Percentiles rank a stretch among this genome's conserved stretches.
Evolutionary conservation across 768 basidiomycete genomes (phyloP).

Genomic region (Omphalotus guepiniiformis): DNA sequence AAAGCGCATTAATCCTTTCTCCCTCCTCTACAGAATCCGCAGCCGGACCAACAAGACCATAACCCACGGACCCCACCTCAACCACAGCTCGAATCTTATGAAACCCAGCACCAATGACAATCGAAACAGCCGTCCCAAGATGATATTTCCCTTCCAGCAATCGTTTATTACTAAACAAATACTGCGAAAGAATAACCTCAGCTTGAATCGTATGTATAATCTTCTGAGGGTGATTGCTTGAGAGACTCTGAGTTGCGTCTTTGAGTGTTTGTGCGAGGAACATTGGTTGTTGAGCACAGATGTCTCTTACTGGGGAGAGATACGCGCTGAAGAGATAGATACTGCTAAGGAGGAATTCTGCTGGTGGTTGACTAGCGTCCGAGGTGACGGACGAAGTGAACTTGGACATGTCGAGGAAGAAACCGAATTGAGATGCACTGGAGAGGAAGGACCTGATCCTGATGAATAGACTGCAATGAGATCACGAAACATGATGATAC

Average conservation of each 20-base stretch:
- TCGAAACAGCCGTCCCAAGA: conserved; percentile 29
- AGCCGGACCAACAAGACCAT: conserved; percentile 22
- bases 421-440: neutral
- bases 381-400: too few species aligned
- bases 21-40: conserved; percentile 30
- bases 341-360: conserved; percentile 5
- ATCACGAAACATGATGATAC: neutral
- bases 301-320: neutral
- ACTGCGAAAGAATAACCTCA: conserved; percentile 38
- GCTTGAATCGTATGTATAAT: conserved; percentile 30
- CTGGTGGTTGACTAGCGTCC: neutral
- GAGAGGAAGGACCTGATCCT: conserved; percentile 42
- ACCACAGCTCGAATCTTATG: too few species aligned
- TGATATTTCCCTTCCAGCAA: conserved; percentile 38
- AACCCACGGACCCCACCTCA: too few species aligned
- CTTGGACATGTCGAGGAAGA: too few species aligned
- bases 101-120: conserved; percentile 23
- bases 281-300: too few species aligned
- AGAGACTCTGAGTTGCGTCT: neutral
- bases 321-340: neutral
- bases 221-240: conserved; percentile 20
- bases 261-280: conserved; percentile 10
- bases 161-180: conserved; percentile 37
- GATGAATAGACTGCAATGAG: conserved; percentile 33
- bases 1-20: conserved; percentile 32